Conservation (phyloP, 1,284 basidiomycete genomes). For the Boletus nobilissimus region DNA sequence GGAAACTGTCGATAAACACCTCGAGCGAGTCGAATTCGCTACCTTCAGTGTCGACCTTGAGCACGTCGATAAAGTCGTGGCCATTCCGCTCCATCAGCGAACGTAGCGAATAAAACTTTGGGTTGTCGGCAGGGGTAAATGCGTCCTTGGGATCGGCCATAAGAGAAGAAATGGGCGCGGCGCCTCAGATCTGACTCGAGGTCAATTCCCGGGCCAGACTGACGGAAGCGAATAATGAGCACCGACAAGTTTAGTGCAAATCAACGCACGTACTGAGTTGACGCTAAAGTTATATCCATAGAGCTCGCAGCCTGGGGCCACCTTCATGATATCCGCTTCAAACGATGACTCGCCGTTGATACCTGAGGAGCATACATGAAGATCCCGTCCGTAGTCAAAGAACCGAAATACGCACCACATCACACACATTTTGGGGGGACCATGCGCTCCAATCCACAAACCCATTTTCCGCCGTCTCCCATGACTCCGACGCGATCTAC, state of each 20-base stretch:
- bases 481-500: too few species aligned
- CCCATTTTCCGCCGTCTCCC: too few species aligned
- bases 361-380: slow-evolving; percentile 41
- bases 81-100: slow-evolving; percentile 59
- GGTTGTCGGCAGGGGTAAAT: slow-evolving; percentile 43
- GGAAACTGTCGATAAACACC: too few species aligned
- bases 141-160: slow-evolving; percentile 53
- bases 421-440: too few species aligned
- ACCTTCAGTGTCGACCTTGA: too few species aligned
- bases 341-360: too few species aligned
- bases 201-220: slow-evolving; percentile 62
- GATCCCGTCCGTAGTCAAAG: not conserved
- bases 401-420: slow-evolving; percentile 58
- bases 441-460: too few species aligned
- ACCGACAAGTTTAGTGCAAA: not conserved
- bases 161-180: slow-evolving; percentile 61
- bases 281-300: slow-evolving; percentile 67
- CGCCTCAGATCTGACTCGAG: slow-evolving; percentile 48
- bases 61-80: too few species aligned
- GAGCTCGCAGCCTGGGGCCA: slow-evolving; percentile 56
- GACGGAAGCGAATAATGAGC: slow-evolving; percentile 4
- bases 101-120: slow-evolving; percentile 57
- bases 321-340: too few species aligned
- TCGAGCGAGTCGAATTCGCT: too few species aligned
- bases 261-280: slow-evolving; percentile 46